These are phyloP conservation scores for Streptanthus diversifolius DNA, from an alignment of 345 rosid species.

Conservation along the genomic window DNA sequence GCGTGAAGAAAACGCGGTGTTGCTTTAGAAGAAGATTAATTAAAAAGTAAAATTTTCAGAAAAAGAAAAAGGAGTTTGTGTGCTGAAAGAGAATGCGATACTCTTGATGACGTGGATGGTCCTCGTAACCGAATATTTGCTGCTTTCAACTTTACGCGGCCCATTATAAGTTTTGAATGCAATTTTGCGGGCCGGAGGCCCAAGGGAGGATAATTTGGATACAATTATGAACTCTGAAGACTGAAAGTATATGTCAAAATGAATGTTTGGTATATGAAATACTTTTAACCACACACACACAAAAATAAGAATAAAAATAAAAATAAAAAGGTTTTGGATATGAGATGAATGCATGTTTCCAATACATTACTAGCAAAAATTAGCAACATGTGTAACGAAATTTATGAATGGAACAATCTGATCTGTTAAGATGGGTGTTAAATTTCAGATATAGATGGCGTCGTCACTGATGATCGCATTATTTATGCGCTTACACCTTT, in stretches of 20 bases:
- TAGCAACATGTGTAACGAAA: no score
- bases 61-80: background rate
- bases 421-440: no score
- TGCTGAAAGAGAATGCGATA: slow-evolving; percentile 4
- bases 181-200: background rate
- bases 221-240: no score
- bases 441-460: no score
- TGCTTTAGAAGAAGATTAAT: background rate
- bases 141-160: background rate
- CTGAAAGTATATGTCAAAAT: no score
- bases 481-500: no score
- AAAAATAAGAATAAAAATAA: no score
- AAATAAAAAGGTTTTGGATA: no score
- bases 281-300: no score
- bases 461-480: background rate
- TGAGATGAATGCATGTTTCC: no score
- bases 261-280: no score
- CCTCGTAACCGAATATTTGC: background rate
- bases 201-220: background rate
- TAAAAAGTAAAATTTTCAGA: background rate
- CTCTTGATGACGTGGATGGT: slow-evolving; percentile 4
- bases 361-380: no score
- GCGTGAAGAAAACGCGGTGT: background rate
- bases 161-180: background rate
- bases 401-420: background rate